These are phyloP conservation scores for Usnea hakonensis DNA, from an alignment of 495 filamentous ascomycete genomes.

Conservation along the genomic window DNA sequence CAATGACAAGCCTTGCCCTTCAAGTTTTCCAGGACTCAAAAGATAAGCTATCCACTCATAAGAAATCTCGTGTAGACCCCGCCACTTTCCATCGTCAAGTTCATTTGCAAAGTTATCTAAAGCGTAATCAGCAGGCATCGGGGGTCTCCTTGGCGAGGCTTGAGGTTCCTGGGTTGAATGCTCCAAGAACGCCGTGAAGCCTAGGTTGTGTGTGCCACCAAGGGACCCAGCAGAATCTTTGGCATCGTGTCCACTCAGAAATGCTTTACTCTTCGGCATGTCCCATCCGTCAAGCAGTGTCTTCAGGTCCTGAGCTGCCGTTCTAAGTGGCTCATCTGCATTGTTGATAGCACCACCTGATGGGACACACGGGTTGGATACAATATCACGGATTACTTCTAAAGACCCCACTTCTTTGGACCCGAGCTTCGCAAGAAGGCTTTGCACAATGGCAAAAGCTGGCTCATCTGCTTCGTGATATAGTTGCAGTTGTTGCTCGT, in stretches of 20 bases:
- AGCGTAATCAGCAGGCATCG: constrained; percentile 49
- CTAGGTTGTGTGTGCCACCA: constrained; percentile 45
- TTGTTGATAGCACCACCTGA: constrained; percentile 12
- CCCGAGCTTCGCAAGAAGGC: constrained; percentile 59
- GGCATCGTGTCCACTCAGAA: constrained; percentile 47
- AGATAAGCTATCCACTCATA: constrained; percentile 60
- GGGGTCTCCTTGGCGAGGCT: constrained; percentile 41
- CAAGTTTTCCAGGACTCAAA: constrained; percentile 28
- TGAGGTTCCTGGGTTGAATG: constrained; percentile 59
- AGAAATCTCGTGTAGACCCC: constrained; percentile 53
- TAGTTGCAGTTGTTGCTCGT: constrained; percentile 60
- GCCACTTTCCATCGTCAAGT: constrained; percentile 45
- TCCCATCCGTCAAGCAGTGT: constrained; percentile 51
- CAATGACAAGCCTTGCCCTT: constrained; percentile 21
- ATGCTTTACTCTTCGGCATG: constrained; percentile 48
- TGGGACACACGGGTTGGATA: constrained; percentile 21
- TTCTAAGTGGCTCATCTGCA: constrained; percentile 23
- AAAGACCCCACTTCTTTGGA: constrained; percentile 45
- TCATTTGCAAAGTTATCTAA: constrained; percentile 47
- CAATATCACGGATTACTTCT: constrained; percentile 32
- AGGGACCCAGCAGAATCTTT: constrained; percentile 41
- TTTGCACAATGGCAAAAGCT: constrained; percentile 61
- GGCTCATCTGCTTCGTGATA: constrained; percentile 66
- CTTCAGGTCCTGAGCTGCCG: constrained; percentile 46
- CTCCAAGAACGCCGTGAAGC: constrained; percentile 70